Evolutionary conservation across 1,284 basidiomycete genomes (phyloP), one percentile per base, ranked within the genome.

Genomic region (Trichosporon coremiiforme): DNA sequence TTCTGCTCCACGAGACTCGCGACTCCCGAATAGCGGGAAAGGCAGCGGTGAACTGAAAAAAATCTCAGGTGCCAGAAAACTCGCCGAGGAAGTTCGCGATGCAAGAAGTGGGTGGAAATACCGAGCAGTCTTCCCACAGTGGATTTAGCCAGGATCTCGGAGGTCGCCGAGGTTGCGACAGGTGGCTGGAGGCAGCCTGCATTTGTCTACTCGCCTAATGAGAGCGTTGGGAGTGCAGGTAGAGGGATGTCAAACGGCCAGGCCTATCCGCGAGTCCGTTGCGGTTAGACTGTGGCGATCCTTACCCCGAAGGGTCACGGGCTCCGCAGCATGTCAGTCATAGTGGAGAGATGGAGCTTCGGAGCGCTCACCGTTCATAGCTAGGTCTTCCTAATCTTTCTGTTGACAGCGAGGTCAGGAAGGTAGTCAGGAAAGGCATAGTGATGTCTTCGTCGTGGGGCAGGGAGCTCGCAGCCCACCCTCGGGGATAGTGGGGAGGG

Each of bases 401-500:
- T 25, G 9, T 17, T 53, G 22, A 20, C 10, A 17, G 20, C 50
- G 9, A 12, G 12, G 50, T 20, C 1, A 20, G 47, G 20, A 17
- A 50, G 33, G 33, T 35, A 6, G 33, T 35, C 33, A 35, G 33
- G 33, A 35, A 10, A 35, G 10, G 10, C 13, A 2, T 22, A 8
- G 2, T 53, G 50, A 53, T 25, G 7, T 10, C 50, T 25, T 53
- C 50, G 50, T 20, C 20, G 50, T 53, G 50, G 22, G n/a, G 50
- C 50, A 45, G 20, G 22, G 15, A 53, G n/a, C 22, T 20, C 50
- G 50, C 50, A 10, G 50, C 50, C 20, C 8, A 53, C 17, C 15
- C 22, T 25, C 50, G 50, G 50, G 50, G 50, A 22, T 53, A 53
- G 50, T 53, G 50, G 22, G n/a, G 50, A 20, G 50, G 50, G 50